phyloP scores from a whole-genome alignment of 2,329 filamentous ascomycete species.

The Aureobasidium sp. region DNA sequence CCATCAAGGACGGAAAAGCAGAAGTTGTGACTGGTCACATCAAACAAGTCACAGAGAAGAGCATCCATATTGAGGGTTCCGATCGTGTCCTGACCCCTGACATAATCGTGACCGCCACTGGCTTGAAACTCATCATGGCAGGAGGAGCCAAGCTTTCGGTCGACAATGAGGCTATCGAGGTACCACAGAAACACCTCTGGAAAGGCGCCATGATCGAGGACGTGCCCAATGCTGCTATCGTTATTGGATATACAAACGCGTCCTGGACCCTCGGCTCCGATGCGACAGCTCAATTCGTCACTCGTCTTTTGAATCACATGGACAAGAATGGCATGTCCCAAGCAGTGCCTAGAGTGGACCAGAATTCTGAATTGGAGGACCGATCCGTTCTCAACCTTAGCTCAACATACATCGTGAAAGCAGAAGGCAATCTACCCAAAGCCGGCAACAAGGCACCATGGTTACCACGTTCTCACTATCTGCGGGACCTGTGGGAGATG shows the following conservation, averaged over 20 bases:
- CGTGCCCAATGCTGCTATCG: conserved; percentile 53
- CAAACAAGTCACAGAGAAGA: conserved; percentile 41
- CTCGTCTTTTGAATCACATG: conserved; percentile 48
- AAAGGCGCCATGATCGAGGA: conserved; percentile 55
- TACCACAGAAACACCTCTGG: conserved; percentile 52
- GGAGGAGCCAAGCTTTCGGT: conserved; percentile 47
- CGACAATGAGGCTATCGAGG: conserved; percentile 43
- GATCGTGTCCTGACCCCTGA: conserved; percentile 47
- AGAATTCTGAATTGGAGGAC: conserved; percentile 34
- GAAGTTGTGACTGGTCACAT: conserved; percentile 51
- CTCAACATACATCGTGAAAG: conserved; percentile 47
- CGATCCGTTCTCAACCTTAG: conserved; percentile 39
- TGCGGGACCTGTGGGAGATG: conserved; percentile 38
- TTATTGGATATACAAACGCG: conserved; percentile 54
- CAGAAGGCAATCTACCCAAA: conserved; percentile 39
- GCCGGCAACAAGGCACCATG: conserved; percentile 40
- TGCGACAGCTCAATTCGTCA: conserved; percentile 43
- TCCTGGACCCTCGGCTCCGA: conserved; percentile 59
- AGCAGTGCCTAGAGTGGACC: conserved; percentile 40
- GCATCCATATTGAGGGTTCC: conserved; percentile 43
- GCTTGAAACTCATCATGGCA: conserved; percentile 50
- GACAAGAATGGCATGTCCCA: conserved; percentile 34
- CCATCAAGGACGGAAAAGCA: conserved; percentile 45
- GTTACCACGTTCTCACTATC: conserved; percentile 39
- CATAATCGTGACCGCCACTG: conserved; percentile 59